These are phyloP conservation scores for Mucor circinelloides DNA, from an alignment of 371 early-diverging fungal genomes.

Conservation along the genomic window DNA sequence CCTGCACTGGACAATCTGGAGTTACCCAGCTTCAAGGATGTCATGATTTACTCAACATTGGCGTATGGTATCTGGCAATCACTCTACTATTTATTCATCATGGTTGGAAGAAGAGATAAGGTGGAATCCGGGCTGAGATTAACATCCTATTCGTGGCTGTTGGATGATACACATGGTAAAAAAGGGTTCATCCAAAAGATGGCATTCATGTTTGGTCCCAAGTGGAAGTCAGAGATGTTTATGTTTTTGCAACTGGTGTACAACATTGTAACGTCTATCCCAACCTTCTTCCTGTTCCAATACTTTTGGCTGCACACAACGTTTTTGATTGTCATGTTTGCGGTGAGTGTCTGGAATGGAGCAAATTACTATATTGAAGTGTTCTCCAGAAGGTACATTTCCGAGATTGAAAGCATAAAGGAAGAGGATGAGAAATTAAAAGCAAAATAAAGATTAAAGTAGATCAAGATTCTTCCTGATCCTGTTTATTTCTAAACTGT, in stretches of 20 bases:
- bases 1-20: constrained; percentile 43
- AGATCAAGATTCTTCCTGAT: not conserved
- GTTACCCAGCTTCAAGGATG: constrained; percentile 30
- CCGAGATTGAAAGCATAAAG: constrained; percentile 48
- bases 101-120: constrained; percentile 62
- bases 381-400: constrained; percentile 62
- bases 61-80: constrained; percentile 72
- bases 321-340: constrained; percentile 60
- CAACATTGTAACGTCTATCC: constrained; percentile 51
- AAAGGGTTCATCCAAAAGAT: constrained; percentile 52
- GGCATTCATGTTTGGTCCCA: constrained; percentile 54
- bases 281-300: constrained; percentile 48
- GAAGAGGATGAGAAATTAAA: not conserved
- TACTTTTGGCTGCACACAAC: constrained; percentile 59
- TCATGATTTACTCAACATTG: constrained; percentile 50
- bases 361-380: constrained; percentile 78
- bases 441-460: not conserved
- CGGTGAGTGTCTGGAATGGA: constrained; percentile 71
- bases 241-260: constrained; percentile 69
- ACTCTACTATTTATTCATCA: constrained; percentile 67
- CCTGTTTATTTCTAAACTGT: constrained; percentile 19
- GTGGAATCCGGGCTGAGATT: constrained; percentile 63
- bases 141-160: constrained; percentile 71
- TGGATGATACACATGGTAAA: constrained; percentile 53
- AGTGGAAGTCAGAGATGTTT: constrained; percentile 64